Base-by-base conservation (phyloP, 2,329 filamentous ascomycete species). In the Cadophora sp. region DNA sequence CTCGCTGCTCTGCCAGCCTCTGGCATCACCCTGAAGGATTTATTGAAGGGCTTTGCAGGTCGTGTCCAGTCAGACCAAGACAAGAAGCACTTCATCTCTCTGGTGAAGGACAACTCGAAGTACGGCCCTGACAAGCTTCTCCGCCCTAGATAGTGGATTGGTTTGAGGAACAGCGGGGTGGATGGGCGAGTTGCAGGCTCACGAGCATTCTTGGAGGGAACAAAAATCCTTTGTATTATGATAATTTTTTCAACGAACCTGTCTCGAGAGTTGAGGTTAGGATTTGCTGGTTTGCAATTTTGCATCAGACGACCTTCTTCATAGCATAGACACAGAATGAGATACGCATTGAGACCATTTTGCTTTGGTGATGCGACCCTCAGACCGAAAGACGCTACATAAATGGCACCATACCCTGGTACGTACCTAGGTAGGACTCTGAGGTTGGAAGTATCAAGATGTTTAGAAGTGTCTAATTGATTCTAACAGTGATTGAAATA, bases 1-100 rank as follows among this genome's bases (percentile, higher is more conserved):
- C 74, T 86, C 61, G 83, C 84, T 56, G 83, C 83, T 48, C 80
- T 88, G 24, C 85, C 85, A 7, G 76, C 81, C 24, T 73, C 78
- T 50, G 88, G 87, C 33, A 85, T 90, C 65, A 80, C 80, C 0
- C 84, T 89, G 58, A 80, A 80, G 16, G 80, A 82, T 16, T 79
- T 91, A 8, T 81, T 89, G 65, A 83, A 82, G 69, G 78, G 80
- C 47, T 90, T 90, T 75, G 77, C 82, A 24, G 79, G 79, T 30
- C 84, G 87, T 27, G 79, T 90, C 14, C 80, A 81, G 5, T 81
- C 83, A 5, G 82, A 82, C 2, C 79, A 80, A 7, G 81, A 83
- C 4, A 87, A 86, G 75, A 79, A 83, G 41, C 83, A 87, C 30
- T 90, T 87, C 83, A 84, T 90, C 67, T 80, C 81, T 64, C 75